These are phyloP conservation scores for Acer negundo DNA, from an alignment of 345 rosid genomes.

Conservation along the genomic window DNA sequence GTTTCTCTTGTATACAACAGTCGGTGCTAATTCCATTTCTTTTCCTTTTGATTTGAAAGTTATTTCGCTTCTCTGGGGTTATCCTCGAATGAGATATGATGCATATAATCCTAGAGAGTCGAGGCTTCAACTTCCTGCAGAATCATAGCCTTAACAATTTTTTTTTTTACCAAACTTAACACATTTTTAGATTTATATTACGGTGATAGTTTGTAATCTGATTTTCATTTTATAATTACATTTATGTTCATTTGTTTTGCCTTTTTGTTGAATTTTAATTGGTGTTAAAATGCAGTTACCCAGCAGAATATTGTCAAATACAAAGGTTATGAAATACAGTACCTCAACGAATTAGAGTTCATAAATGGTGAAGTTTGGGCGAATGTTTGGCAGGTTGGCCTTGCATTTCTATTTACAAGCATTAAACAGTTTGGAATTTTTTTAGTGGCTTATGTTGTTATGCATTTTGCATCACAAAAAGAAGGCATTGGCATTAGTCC, in stretches of 20 bases:
- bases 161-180: neutral
- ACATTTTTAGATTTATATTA: neutral
- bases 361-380: constrained; percentile 95
- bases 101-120: neutral
- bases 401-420: constrained; percentile 14
- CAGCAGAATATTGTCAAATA: constrained; percentile 52
- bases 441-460: neutral
- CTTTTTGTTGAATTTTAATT: constrained; percentile 1
- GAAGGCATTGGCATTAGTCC: neutral
- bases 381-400: constrained; percentile 78
- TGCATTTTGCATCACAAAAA: neutral
- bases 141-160: neutral
- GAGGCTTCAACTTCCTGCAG: neutral
- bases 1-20: constrained; percentile 33
- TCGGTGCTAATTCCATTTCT: constrained; percentile 21
- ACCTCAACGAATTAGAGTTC: constrained; percentile 89
- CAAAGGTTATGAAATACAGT: constrained; percentile 55
- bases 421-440: neutral
- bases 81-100: neutral
- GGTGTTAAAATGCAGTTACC: constrained; percentile 51
- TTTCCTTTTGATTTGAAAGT: neutral
- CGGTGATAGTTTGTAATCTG: constrained; percentile 15
- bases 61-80: neutral
- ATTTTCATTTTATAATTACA: neutral
- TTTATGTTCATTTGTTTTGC: neutral